Base-by-base conservation (phyloP, 78 protist species). In the Dictyostelium capitatum region DNA sequence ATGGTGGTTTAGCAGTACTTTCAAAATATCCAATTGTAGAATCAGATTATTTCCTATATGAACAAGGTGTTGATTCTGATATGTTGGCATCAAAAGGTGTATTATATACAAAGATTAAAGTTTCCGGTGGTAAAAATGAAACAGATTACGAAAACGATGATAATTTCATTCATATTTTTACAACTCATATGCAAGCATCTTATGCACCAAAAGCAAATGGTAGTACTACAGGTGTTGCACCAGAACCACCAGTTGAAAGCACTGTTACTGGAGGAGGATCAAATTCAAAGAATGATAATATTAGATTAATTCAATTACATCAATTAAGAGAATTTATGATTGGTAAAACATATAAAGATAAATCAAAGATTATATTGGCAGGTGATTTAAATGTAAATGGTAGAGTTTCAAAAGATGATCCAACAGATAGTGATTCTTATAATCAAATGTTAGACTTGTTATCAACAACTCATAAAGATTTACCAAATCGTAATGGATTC, bases 1-100 rank as follows among this genome's bases (percentile, higher is more conserved):
- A 87, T 77, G 93, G 93, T 51, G 93, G 93, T 30, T 43, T 87
- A 11, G 79, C 41, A 0, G 75, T 87, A 14, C 25, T 87, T 25
- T 87, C 93, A 25, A 87, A 77, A 30, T 77, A 87, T 41, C 93
- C 93, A 17, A 87, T 87, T 2, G 78, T 47, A 0, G 59, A 30
- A 3, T 51, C 57, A 0, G 83, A 59, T 47, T 87, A 64, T 53
- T 74, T 78, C 17, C 5, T 77, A 9, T 87, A 64, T n/a, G 30
- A 41, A 20, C 93, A 87, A 74, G 93, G 93, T 78, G 93, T 87
- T 1, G 93, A 74, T 54, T 77, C 84, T n/a, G 93, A 87, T 46
- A 74, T 77, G 84, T 15, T 87, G 19, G 83, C 93, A 6, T 41
- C 84, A 1, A 87, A 87, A 8, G 93, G 93, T 64, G 84, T 80